Percentiles rank a stretch among this genome's conserved stretches.
Conservation (phyloP, 2,329 filamentous ascomycete species). For the Colletotrichum sojae region DNA sequence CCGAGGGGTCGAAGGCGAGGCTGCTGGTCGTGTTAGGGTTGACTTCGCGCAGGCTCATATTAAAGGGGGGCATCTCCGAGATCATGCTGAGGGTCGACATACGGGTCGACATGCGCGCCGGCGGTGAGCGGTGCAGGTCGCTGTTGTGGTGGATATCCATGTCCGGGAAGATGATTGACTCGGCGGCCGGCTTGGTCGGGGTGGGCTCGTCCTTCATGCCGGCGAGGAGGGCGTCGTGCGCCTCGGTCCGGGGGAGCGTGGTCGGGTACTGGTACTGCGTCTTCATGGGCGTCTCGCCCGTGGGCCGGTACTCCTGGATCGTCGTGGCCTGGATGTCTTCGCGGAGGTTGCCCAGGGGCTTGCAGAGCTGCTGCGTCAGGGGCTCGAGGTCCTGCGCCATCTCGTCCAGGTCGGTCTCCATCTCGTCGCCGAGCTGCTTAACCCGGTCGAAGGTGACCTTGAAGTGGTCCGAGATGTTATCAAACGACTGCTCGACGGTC, state of each 20-base stretch:
- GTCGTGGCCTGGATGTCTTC: conserved; percentile 74
- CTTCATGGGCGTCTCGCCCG: conserved; percentile 89
- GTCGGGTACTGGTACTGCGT: conserved; percentile 85
- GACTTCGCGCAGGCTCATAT: conserved; percentile 68
- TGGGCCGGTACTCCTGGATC: conserved; percentile 86
- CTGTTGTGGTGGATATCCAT: conserved; percentile 48
- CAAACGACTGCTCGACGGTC: conserved; percentile 81
- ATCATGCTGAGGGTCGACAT: conserved; percentile 40
- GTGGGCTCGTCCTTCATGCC: conserved; percentile 55
- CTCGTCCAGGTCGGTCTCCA: conserved; percentile 71
- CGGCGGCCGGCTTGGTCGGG: conserved; percentile 32
- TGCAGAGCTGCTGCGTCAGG: conserved; percentile 72
- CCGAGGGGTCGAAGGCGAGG: conserved; percentile 61
- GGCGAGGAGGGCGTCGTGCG: conserved; percentile 61
- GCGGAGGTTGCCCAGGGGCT: conserved; percentile 80
- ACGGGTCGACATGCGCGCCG: conserved; percentile 37
- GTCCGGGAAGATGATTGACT: conserved; percentile 58
- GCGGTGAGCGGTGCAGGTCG: conserved; percentile 27
- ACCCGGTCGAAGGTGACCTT: conserved; percentile 77
- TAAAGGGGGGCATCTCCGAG: conserved; percentile 47
- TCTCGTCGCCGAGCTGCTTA: conserved; percentile 76
- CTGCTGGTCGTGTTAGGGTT: conserved; percentile 59
- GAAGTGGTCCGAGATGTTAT: conserved; percentile 79
- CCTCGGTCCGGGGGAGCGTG: conserved; percentile 79
- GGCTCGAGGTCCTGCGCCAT: conserved; percentile 74